Base-by-base conservation (phyloP, 2,329 filamentous ascomycete species). In the Colletotrichum noveboracense region DNA sequence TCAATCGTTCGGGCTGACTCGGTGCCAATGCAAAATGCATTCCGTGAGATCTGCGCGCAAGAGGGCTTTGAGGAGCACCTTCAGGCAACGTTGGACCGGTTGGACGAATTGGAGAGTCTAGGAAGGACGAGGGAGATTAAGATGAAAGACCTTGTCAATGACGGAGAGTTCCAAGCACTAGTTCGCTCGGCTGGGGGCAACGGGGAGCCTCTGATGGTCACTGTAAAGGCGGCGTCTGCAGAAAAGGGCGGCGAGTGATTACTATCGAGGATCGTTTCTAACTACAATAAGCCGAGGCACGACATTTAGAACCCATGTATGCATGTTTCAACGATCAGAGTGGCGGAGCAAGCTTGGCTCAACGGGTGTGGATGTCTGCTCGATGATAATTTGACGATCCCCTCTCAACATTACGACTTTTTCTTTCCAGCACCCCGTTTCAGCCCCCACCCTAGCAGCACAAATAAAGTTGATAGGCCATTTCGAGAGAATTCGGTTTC, bases 11-110 rank as follows among this genome's bases (percentile, higher is more conserved):
- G 97, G 60, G 96, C 97, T 2, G 96, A 97, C 83, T 96, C 94
- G 3, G 96, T 99, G 28, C 97, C 97, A 2, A 99, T 99, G 97
- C 95, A 98, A 84, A 92, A 93, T 64, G 97, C 97, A 1, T 98
- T 99, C 85, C 91, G 92, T 72, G 92, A 96, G 80, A 96, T 99
- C 14, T 98, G 96, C 82, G 84, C 87, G 4, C 85, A 93, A 79
- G 84, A 85, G 16, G 89, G 88, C 8, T 91, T 92, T 78, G 87
- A 90, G 55, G 85, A 88, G 66, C 87, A 88, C 77, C 81, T 91
- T 5, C 85, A 88, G 74, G 88, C 84, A 1, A 91, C 90, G 0
- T 82, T 91, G 2, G 86, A 89, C 10, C 91, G 97, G 21, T 98
- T 99, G 78, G 86, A 89, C 18, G 96, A 94, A 77, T 98, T 99